phyloP scores from a whole-genome alignment of 352 stramenopile species.

The Phytophthora nicotianae region DNA sequence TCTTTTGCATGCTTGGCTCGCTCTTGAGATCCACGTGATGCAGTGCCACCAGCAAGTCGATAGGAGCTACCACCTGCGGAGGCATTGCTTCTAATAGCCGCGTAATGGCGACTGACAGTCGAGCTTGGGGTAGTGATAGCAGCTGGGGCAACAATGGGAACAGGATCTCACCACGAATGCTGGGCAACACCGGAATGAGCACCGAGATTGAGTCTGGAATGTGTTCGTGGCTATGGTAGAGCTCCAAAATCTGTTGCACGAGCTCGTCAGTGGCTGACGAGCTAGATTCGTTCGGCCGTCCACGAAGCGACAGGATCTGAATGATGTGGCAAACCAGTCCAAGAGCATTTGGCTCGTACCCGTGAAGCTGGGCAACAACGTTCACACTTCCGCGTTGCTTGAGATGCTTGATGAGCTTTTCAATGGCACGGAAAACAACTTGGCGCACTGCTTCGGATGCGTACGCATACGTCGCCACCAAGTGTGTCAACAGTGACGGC shows the following conservation, averaged over 20 bases:
- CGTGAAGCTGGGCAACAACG: constrained; percentile 72
- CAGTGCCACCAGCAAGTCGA: constrained; percentile 74
- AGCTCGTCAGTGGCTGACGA: constrained; percentile 47
- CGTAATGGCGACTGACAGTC: constrained; percentile 72
- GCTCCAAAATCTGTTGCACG: constrained; percentile 61
- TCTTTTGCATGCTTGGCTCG: constrained; percentile 77
- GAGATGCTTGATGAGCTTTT: constrained; percentile 88
- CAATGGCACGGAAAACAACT: constrained; percentile 74
- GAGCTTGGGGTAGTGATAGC: constrained; percentile 54
- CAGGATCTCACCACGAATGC: constrained; percentile 56
- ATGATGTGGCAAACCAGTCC: constrained; percentile 79
- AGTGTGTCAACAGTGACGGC: constrained; percentile 55
- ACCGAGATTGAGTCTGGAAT: constrained; percentile 69
- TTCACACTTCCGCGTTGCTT: constrained; percentile 67
- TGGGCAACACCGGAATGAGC: constrained; percentile 70
- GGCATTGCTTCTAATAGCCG: constrained; percentile 76
- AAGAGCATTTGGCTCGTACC: constrained; percentile 63
- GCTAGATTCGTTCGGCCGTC: constrained; percentile 42
- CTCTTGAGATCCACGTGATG: constrained; percentile 79
- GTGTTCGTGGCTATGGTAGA: constrained; percentile 65
- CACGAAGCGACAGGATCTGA: constrained; percentile 65
- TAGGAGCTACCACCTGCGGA: constrained; percentile 64
- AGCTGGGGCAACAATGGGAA: constrained; percentile 68
- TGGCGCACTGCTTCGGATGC: constrained; percentile 68
- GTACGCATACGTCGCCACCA: constrained; percentile 67